Base-by-base conservation (phyloP, 768 basidiomycete species). In the Leccinum boreale region DNA sequence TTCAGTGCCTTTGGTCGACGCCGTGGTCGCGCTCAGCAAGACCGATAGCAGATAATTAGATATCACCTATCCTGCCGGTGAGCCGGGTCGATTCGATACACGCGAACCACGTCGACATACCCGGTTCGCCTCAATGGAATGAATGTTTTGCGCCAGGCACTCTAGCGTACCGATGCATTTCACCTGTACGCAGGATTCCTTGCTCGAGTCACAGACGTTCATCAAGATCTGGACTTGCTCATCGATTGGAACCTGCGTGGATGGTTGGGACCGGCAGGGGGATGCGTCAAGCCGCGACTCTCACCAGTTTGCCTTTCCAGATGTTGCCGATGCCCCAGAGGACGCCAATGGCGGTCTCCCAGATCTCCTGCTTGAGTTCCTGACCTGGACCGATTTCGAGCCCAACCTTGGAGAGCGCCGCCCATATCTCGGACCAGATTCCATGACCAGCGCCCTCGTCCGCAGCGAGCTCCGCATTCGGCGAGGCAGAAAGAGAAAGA, bases 121-220 rank as follows among this genome's bases (percentile, higher is more conserved):
- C 23, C 42, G 65, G 50, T 72, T 96, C 50, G 81, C 82, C 11
- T 86, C 83, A 29, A 90, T 73, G 3, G 85, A 81, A 39, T 77
- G 70, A 0, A 82, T 81, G 59, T 85, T 74, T 67, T 90, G 87
- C 8, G 93, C 94, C 24, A 98, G 81, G 56, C 85, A 87, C 61
- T 92, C 89, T 17, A 98, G 76, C n/a, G 90, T 82, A 31, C 93
- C 93, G 59, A 96, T 86, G 59, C 89, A 89, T 69, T 89, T 86
- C 5, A 91, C 89, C 14, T 35, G 33, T 35, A 35, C 33, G 33
- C 6, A 6, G 6, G 33, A 35, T 35, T 35, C 33, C 33, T 14
- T 35, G 42, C 63, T 78, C 0, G 83, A 70, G 44, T 84, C 78
- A 62, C 83, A 87, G 3, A 91, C 73, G 58, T 84, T 83, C 35